Evolutionary conservation across 2,329 filamentous ascomycete genomes (phyloP), one percentile per base, ranked within the genome.

Genomic region (Lecanosticta acicola): DNA sequence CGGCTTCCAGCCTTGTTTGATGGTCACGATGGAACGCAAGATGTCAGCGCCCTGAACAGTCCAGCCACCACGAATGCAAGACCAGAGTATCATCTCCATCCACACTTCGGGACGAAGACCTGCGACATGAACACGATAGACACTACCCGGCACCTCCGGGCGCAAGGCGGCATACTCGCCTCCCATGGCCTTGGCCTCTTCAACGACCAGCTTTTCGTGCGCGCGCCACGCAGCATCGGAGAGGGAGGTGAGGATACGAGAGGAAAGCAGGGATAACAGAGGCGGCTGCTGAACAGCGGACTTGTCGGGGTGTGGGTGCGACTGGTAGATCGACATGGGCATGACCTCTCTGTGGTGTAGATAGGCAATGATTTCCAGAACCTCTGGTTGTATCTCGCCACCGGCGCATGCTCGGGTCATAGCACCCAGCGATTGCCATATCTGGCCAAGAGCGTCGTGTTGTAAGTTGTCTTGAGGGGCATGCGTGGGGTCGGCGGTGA

Each of bases 21-120:
- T 36, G 33, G 34, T 20, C 14, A 52, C 61, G 58, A 69, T 10
- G 24, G 49, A n/a, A 47, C 49, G 49, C 1, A 75, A 51, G 10
- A 75, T 67, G 1, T 61, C 58, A n/a, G 58, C 55, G 2, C 71
- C 72, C 42, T 73, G 68, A 10, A 56, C 38, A 5, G 68, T 59
- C 71, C 72, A 75, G 4, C 69, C 69, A 16, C 72, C 72, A 41
- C 73, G 68, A 5, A 75, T 51, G 52, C 72, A 75, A 11, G 71
- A 71, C 72, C 72, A 75, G 2, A 76, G 60, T 16, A 76, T 66
- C n/a, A 76, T 62, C 54, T 76, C 73, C 14, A 76, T 57, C 73
- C 73, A 76, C 11, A 76, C 58, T 47, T 75, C 73, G 1, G 70
- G 66, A 1, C 56, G 50, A 9, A 74, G 52, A 14, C 66, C 70